Evolutionary conservation across 192 early-diverging fungal genomes (phyloP), one percentile per base, ranked within the genome.

Genomic region (Chytriomyces sp.): DNA sequence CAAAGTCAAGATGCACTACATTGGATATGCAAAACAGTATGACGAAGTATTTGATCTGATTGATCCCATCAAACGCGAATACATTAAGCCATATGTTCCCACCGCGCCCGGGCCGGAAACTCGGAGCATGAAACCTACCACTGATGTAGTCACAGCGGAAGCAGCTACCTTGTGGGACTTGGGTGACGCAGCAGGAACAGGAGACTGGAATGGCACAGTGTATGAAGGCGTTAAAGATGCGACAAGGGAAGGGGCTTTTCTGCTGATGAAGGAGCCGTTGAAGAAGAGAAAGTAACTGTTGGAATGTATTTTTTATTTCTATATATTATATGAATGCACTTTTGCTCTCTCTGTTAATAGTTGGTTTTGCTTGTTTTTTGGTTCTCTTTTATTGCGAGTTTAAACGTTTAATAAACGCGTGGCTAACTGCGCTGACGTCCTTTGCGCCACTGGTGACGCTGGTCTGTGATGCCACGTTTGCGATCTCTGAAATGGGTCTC

Each of bases 1-100:
- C 69, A 71, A 71, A 50, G n/a, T 71, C 11, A 71, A 71, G 26
- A n/a, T 71, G 4, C 69, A 71, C 26, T 71, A 71, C 35, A 57
- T 71, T 18, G 69, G 69, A 28, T 71, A 71, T 59, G 8, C 69
- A 18, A 71, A 71, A 57, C 8, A 50, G 23, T 59, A 35, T n/a
- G 69, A 71, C 35, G 69, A 71, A 53, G 20, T 43, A 10, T 59
- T 71, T 53, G 69, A 53, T 9, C 23, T 71, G 9, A 9, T 24
- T n/a, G 20, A 13, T 11, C 28, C 23, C 23, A 50, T 23, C 13
- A 23, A 26, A 23, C 57, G 49, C 13, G 69, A n/a, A 13, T 50
- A 57, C 13, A 57, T 57, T 57, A 2, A 5, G 13, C 53, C 53
- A 57, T n/a, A 13, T n/a, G 53, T 57, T 57, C 16, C 13, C 53